Evolutionary conservation across 1,284 basidiomycete species (phyloP), one percentile per base, ranked within the genome.

Genomic region (Cutaneotrichosporon cyanovorans): DNA sequence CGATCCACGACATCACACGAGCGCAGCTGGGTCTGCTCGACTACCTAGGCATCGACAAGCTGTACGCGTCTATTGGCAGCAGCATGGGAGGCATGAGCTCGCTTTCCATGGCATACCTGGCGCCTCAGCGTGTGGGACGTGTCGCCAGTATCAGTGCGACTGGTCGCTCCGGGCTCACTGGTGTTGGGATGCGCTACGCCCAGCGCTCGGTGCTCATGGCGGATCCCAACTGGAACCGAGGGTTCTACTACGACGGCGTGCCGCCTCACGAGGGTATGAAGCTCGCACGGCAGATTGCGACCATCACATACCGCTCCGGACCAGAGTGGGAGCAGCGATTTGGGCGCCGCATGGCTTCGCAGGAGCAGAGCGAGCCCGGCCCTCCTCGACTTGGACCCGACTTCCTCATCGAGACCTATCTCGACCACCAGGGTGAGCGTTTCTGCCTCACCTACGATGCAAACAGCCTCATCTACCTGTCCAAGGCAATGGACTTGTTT

Each of bases 381-480:
- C 33, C 41, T 10, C 52, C 56, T 56, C 21, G 69, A 22, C 45
- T 53, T 9, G 42, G 51, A 63, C 93, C 95, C 9, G 95, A 99
- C 69, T 98, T 97, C 70, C 77, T 96, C 42, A 98, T 99, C 60
- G 95, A 99, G 73, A 96, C 93, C 0, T 99, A 98, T 66, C 81
- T 99, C 47, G 95, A 98, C 68, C 90, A 97, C 71, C 93, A 84
- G 80, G 89, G 88, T 48, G 89, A 92, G 73, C 82, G 90, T 62
- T 99, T 98, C 75, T 98, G 93, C 69, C 77, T 97, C 49, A 98
- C 96, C 68, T 98, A 98, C 72, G 93, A 99, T 68, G 93, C 95
- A 50, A 99, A 99, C 74, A 95, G 90, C 3, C 83, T 98, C 69
- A 91, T 99, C 61, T 99, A 98, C 75, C 82, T 96, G 55, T 90